Evolutionary conservation across 2,329 filamentous ascomycete species (phyloP).

Genomic region (Phaeomoniella chlamydospora): DNA sequence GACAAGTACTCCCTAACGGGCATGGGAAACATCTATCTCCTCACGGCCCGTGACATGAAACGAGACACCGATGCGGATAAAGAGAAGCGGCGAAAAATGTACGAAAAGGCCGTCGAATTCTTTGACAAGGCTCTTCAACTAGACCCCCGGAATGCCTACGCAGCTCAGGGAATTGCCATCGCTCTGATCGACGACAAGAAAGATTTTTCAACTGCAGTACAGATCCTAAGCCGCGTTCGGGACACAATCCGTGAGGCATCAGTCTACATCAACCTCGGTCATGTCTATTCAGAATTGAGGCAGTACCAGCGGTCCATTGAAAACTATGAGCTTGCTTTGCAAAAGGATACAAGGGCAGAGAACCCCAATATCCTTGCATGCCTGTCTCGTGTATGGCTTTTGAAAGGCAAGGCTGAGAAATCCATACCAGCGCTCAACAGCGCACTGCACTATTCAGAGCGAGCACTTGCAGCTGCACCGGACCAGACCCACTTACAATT

Average conservation of each 20-base stretch:
- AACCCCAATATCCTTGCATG: slow-evolving; percentile 69
- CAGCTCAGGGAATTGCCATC: slow-evolving; percentile 89
- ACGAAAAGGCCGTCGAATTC: slow-evolving; percentile 89
- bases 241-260: slow-evolving; percentile 81
- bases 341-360: slow-evolving; percentile 46
- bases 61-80: slow-evolving; percentile 79
- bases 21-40: slow-evolving; percentile 91
- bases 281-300: slow-evolving; percentile 78
- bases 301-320: slow-evolving; percentile 89
- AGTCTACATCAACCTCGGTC: slow-evolving; percentile 84
- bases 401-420: slow-evolving; percentile 59
- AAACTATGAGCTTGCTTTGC: slow-evolving; percentile 73
- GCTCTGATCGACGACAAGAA: slow-evolving; percentile 90
- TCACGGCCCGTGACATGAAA: slow-evolving; percentile 85
- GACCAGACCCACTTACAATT: slow-evolving; percentile 88
- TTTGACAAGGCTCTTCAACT: slow-evolving; percentile 93
- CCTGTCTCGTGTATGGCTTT: slow-evolving; percentile 74
- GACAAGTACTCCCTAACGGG: slow-evolving; percentile 92
- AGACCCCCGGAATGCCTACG: slow-evolving; percentile 91
- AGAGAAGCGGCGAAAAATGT: slow-evolving; percentile 75
- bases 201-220: slow-evolving; percentile 65
- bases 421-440: slow-evolving; percentile 48
- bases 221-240: slow-evolving; percentile 78
- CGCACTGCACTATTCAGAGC: slow-evolving; percentile 47
- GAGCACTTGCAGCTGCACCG: slow-evolving; percentile 61